These are phyloP conservation scores for Quercus suber DNA, from an alignment of 306 rosid species.

Conservation along the genomic window DNA sequence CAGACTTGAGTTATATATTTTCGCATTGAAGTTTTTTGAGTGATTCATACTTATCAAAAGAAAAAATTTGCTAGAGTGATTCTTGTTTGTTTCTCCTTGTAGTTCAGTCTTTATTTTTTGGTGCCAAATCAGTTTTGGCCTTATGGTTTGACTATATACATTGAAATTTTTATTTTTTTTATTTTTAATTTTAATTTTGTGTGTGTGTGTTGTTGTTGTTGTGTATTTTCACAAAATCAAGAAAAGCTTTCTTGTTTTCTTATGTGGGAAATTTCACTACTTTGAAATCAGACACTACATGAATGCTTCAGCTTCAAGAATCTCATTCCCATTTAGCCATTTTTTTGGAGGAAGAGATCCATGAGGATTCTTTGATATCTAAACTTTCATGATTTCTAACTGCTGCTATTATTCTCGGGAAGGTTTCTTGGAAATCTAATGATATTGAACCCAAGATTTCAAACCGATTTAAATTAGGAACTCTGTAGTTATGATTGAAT, in stretches of 20 bases:
- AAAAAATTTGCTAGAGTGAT: neutral
- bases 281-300: constrained; percentile 41
- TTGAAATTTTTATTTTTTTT: too few relatives aligned
- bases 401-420: constrained; percentile 59
- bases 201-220: too few relatives aligned
- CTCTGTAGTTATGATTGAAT: constrained; percentile 47
- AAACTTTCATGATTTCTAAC: constrained; percentile 67
- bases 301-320: constrained; percentile 29
- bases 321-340: constrained; percentile 22
- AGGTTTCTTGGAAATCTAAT: constrained; percentile 36
- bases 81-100: neutral
- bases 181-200: too few relatives aligned
- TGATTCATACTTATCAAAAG: too few relatives aligned
- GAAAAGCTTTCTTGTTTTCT: constrained; percentile 63
- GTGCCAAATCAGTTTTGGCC: neutral
- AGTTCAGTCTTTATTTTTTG: neutral
- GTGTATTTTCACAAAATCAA: constrained; percentile 38
- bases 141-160: constrained; percentile 1
- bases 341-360: constrained; percentile 30
- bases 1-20: neutral
- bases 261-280: constrained; percentile 63
- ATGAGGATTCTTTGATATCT: constrained; percentile 43
- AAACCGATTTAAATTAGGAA: constrained; percentile 26
- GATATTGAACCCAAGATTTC: constrained; percentile 23
- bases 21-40: neutral